These are phyloP conservation scores for Crithidia thermophila DNA, from an alignment of 208 protist species.

Conservation along the genomic window DNA sequence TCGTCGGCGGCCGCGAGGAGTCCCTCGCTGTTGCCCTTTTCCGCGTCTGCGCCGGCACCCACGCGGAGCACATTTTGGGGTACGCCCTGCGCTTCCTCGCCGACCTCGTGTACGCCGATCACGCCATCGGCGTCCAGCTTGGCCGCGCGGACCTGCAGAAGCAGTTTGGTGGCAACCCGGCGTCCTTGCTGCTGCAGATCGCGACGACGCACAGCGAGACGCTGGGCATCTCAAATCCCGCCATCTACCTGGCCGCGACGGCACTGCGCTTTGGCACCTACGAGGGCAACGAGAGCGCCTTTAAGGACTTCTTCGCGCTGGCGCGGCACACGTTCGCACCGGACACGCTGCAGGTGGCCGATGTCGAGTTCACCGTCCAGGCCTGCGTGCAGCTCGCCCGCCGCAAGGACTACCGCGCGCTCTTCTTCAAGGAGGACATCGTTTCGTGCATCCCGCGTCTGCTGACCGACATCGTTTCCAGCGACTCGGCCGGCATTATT, in stretches of 20 bases:
- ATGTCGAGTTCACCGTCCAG: conserved; percentile 76
- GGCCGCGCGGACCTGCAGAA: conserved; percentile 41
- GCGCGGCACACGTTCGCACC: conserved; percentile 52
- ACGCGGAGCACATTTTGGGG: conserved; percentile 56
- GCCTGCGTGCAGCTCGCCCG: conserved; percentile 78
- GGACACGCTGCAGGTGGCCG: conserved; percentile 59
- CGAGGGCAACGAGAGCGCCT: conserved; percentile 44
- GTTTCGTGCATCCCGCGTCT: conserved; percentile 72
- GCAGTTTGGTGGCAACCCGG: conserved; percentile 54
- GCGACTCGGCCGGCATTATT: conserved; percentile 77
- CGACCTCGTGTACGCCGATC: conserved; percentile 58
- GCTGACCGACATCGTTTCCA: conserved; percentile 80
- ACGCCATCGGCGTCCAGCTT: conserved; percentile 53
- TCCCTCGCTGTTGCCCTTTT: conserved; percentile 64
- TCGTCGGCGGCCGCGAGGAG: conserved; percentile 60
- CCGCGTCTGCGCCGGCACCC: conserved; percentile 42
- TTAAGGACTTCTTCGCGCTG: conserved; percentile 68
- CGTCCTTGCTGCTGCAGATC: conserved; percentile 56
- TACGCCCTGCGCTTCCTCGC: conserved; percentile 82
- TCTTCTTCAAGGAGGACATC: conserved; percentile 76
- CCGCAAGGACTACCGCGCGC: conserved; percentile 67
- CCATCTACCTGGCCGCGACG: conserved; percentile 72
- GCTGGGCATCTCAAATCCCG: conserved; percentile 63
- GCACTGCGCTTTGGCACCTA: conserved; percentile 70
- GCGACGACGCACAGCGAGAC: conserved; percentile 43